Conservation (phyloP, 2,329 filamentous ascomycete genomes). For the Capronia epimyces region DNA sequence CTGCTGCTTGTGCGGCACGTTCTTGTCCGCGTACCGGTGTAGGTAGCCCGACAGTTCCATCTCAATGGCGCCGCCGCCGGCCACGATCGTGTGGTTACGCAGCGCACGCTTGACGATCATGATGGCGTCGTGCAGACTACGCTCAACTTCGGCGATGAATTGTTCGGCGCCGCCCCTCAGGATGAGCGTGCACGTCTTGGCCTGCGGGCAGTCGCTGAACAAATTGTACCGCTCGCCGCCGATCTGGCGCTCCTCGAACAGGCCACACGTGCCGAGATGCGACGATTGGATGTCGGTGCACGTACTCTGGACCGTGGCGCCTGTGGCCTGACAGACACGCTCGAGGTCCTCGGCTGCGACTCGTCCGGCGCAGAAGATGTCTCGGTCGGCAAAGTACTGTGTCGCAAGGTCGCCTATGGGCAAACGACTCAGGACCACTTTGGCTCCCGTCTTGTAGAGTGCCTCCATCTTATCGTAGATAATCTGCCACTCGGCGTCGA, state of each 20-base stretch:
- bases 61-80: slow-evolving; percentile 87
- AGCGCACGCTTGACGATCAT: slow-evolving; percentile 99
- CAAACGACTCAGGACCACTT: slow-evolving; percentile 94
- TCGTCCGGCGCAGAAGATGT: slow-evolving; percentile 96
- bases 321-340: slow-evolving; percentile 89
- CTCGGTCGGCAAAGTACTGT: slow-evolving; percentile 89
- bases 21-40: slow-evolving; percentile 85
- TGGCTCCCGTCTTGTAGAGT: slow-evolving; percentile 85
- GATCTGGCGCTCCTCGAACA: slow-evolving; percentile 93
- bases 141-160: slow-evolving; percentile 97
- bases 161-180: slow-evolving; percentile 95
- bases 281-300: slow-evolving; percentile 88
- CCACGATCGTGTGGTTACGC: slow-evolving; percentile 89
- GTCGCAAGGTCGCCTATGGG: slow-evolving; percentile 97
- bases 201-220: slow-evolving; percentile 90
- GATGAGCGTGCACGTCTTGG: slow-evolving; percentile 94
- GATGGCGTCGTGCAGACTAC: slow-evolving; percentile 95
- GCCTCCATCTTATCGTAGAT: slow-evolving; percentile 99
- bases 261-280: slow-evolving; percentile 84
- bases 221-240: slow-evolving; percentile 97
- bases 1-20: slow-evolving; percentile 92
- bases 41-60: slow-evolving; percentile 96
- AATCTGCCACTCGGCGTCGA: slow-evolving; percentile 99
- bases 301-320: slow-evolving; percentile 86
- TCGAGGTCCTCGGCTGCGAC: slow-evolving; percentile 90